Conservation (phyloP, 176 grass and related monocot genomes). For the Urochloa ruziziensis region DNA sequence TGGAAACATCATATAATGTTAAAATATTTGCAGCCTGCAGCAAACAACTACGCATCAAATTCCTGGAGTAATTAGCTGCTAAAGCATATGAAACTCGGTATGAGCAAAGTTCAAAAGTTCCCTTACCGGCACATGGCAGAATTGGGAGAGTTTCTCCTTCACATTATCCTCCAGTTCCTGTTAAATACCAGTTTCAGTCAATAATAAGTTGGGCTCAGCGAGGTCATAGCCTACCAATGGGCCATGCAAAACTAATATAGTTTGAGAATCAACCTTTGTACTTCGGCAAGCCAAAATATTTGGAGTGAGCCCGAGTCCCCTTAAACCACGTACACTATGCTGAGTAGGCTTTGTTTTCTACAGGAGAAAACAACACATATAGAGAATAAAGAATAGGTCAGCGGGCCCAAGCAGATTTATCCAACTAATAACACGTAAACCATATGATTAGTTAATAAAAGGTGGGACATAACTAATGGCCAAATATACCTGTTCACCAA, state of each 20-base stretch:
- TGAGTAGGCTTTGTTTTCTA: conserved; percentile 93
- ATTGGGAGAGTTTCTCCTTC: conserved; percentile 83
- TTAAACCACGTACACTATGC: conserved; percentile 74
- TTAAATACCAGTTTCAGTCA: conserved; percentile 6
- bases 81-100: neutral
- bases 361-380: conserved; percentile 14
- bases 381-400: neutral
- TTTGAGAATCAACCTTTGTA: conserved; percentile 46
- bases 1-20: conserved; percentile 75
- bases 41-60: conserved; percentile 33
- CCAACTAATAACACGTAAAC: neutral
- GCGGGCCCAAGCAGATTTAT: neutral
- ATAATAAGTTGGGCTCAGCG: neutral
- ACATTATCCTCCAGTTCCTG: conserved; percentile 68
- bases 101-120: neutral
- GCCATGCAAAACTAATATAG: neutral
- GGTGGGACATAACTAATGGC: neutral
- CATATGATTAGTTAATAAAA: neutral
- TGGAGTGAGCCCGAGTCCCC: conserved; percentile 76
- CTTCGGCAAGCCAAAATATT: conserved; percentile 83
- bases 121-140: conserved; percentile 84
- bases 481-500: conserved; percentile 74
- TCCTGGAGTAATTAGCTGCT: neutral
- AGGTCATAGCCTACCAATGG: neutral
- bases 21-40: conserved; percentile 64